These are phyloP conservation scores for Rosellinia necatrix DNA, from an alignment of 2,329 filamentous ascomycete genomes.

Conservation along the genomic window DNA sequence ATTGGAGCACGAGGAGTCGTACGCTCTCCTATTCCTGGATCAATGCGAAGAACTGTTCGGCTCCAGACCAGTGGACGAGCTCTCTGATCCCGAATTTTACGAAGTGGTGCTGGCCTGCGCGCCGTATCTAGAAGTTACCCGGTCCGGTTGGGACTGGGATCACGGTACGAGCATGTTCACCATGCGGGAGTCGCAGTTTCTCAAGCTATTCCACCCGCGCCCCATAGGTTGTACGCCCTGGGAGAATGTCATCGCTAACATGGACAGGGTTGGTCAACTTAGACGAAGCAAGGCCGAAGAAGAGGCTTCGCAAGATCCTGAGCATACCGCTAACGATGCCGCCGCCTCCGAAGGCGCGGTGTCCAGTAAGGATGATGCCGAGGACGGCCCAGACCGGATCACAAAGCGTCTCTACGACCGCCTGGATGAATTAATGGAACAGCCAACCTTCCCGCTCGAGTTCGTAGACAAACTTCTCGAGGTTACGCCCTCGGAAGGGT, in stretches of 20 bases:
- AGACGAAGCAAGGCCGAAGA: neutral
- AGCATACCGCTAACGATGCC: neutral
- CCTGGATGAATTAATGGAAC: neutral
- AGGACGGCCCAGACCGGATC: neutral
- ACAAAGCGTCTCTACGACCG: neutral
- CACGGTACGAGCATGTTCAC: neutral
- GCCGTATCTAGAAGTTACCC: neutral
- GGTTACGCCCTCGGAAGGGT: too few species aligned
- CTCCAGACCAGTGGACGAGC: neutral
- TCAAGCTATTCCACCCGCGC: neutral
- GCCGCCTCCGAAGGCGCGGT: neutral
- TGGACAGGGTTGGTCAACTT: neutral
- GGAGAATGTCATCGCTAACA: neutral
- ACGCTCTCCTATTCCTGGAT: neutral
- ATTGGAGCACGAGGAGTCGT: neutral
- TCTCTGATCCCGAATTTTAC: neutral
- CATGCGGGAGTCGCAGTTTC: neutral
- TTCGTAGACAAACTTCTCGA: neutral
- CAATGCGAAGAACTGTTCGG: conserved; percentile 8
- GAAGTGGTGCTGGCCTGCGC: neutral
- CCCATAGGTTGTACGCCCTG: too few species aligned
- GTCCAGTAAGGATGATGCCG: neutral
- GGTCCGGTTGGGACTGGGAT: conserved; percentile 1
- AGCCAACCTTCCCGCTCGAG: neutral
- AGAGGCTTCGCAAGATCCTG: neutral